phyloP scores from a whole-genome alignment of 169 alveolate species.

The Eimeria necatrix region DNA sequence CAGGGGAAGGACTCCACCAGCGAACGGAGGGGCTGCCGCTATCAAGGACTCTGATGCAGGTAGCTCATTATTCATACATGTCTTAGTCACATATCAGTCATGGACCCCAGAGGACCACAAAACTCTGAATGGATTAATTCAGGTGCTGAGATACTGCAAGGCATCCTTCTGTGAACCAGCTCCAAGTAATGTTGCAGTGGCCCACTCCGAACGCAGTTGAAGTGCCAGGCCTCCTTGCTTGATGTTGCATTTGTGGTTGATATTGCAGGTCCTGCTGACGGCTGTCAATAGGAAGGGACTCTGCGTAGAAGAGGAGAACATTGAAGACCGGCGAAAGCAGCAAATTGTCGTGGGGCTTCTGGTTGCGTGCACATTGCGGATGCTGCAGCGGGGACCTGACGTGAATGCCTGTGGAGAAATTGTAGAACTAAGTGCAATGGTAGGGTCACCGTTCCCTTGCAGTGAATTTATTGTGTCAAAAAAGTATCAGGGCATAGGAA shows the following conservation, averaged over 20 bases:
- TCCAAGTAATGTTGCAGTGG: no score
- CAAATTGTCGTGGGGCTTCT: constrained; percentile 44
- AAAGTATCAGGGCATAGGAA: background rate
- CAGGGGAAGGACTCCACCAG: background rate
- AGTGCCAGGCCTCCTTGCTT: no score
- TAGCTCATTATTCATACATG: background rate
- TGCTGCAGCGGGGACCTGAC: constrained; percentile 56
- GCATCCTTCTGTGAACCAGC: no score
- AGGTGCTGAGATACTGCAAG: no score
- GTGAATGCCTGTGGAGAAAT: constrained; percentile 35
- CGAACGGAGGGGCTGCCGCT: constrained; percentile 50
- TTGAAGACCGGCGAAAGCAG: constrained; percentile 53
- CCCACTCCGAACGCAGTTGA: no score
- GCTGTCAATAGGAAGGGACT: constrained; percentile 22
- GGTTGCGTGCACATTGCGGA: constrained; percentile 33
- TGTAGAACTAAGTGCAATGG: constrained; percentile 46
- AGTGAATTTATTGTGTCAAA: background rate
- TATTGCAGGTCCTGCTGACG: constrained; percentile 47
- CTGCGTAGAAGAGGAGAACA: constrained; percentile 49
- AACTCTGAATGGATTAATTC: no score
- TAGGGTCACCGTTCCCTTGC: constrained; percentile 52
- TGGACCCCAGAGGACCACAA: no score
- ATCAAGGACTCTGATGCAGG: constrained; percentile 41
- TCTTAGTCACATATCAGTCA: no score
- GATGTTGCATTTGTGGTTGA: background rate